Evolutionary conservation across 176 grass and related monocot species (phyloP), one percentile per base, ranked within the genome.

Genomic region (Carex kokanica): DNA sequence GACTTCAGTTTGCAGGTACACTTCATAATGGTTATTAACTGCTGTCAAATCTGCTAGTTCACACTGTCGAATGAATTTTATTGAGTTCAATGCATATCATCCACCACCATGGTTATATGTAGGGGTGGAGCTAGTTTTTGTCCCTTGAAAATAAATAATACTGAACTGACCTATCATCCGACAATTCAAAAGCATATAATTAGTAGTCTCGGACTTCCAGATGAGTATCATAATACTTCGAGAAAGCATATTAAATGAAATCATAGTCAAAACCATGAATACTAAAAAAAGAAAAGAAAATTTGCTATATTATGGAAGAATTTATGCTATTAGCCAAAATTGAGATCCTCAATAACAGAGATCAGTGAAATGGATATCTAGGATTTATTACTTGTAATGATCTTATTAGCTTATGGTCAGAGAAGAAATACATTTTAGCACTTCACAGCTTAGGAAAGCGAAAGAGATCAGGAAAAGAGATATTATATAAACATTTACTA

Each of bases 1-100:
- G 95, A 95, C 84, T 89, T 93, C 60, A 84, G 90, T 31, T 91
- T 95, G 84, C 86, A 88, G 86, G 92, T 98, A 88, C 58, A 83
- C 69, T 57, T 80, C 40, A 64, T 52, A 61, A 32, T 16, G 15
- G 49, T 83, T 94, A 65, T 83, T 94, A 65, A 7, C 79, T 88
- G 16, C 54, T 80, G 23, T 29, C 20, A 65, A 27, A 60, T 49
- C 62, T 15, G 51, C 38, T 64, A 51, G 31, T 72, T 17, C 71
- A 24, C 64, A 21, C 16, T 23, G 5, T n/a, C 4, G 8, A 67
- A 34, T 65, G 14, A 38, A 38, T 3, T 83, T 53, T 61, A 72
- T 68, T 29, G 34, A 21, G 51, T 18, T 34, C 0, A 34, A 80
- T 45, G 61, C 66, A 21, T 23, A 31, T 88, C 79, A 12, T 81